Evolutionary conservation across 495 filamentous ascomycete species (phyloP).

Genomic region (Neurospora pannonica): DNA sequence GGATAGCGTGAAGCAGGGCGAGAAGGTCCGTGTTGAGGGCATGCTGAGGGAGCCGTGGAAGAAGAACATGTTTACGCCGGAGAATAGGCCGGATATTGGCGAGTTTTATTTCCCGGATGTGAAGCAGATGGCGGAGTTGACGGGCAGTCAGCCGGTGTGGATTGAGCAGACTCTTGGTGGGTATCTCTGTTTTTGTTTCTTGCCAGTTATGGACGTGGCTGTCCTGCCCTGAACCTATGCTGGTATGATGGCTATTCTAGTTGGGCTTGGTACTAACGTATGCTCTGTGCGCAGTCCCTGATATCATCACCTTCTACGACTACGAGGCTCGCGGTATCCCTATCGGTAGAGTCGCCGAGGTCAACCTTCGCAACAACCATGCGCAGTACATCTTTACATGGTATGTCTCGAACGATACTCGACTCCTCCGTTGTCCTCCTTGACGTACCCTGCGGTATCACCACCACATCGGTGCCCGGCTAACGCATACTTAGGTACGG

Average conservation of each 20-base stretch:
- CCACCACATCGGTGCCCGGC: not conserved
- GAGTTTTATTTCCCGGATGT: constrained; percentile 96
- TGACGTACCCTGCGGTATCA: not conserved
- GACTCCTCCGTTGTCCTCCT: not conserved
- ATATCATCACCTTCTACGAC: constrained; percentile 62
- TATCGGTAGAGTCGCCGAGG: constrained; percentile 82
- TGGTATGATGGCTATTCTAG: not conserved
- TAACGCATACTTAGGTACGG: constrained; percentile 59
- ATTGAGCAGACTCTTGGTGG: constrained; percentile 91
- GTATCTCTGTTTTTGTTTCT: constrained; percentile 12
- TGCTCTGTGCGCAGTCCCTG: constrained; percentile 48
- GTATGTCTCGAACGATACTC: constrained; percentile 41
- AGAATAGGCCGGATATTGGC: constrained; percentile 68
- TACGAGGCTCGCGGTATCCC: constrained; percentile 74
- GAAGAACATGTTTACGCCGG: constrained; percentile 95
- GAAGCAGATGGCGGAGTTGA: constrained; percentile 77
- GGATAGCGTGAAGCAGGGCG: constrained; percentile 50
- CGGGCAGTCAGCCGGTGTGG: constrained; percentile 83
- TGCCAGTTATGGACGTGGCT: not conserved
- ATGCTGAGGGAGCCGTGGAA: constrained; percentile 83
- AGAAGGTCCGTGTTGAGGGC: constrained; percentile 65
- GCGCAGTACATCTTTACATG: constrained; percentile 98
- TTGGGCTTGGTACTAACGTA: not conserved
- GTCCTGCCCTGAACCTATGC: not conserved
- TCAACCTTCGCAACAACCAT: constrained; percentile 93